These are phyloP conservation scores for Durusdinium trenchii DNA, from an alignment of 73 alveolate species.

Conservation along the genomic window DNA sequence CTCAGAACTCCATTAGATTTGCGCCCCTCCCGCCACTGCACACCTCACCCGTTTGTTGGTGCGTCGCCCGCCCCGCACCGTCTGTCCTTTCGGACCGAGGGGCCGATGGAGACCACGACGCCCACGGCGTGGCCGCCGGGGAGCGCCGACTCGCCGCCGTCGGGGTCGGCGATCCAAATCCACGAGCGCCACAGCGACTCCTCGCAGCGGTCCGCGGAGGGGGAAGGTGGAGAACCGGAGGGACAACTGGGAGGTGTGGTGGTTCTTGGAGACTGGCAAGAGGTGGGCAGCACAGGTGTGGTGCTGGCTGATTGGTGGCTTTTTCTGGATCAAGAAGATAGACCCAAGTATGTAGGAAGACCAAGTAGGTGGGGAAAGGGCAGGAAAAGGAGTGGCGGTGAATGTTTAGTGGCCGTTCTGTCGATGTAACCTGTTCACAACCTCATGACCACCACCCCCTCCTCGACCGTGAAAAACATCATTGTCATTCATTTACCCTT, in stretches of 20 bases:
- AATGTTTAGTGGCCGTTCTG: too few relatives aligned
- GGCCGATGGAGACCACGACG: constrained; percentile 83
- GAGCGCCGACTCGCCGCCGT: constrained; percentile 77
- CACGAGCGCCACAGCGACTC: constrained; percentile 85
- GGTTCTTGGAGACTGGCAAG: background rate
- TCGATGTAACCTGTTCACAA: too few relatives aligned
- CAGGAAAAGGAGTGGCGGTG: too few relatives aligned
- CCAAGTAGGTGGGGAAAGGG: too few relatives aligned
- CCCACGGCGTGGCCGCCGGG: constrained; percentile 91
- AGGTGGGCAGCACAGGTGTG: too few relatives aligned
- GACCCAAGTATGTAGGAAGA: background rate
- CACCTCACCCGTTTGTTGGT: too few relatives aligned
- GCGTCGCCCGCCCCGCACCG: background rate
- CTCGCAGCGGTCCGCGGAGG: background rate
- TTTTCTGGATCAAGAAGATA: background rate
- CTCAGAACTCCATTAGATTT: too few relatives aligned
- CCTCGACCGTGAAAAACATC: too few relatives aligned
- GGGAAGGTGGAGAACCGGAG: background rate
- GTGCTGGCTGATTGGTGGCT: background rate
- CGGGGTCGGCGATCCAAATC: constrained; percentile 94
- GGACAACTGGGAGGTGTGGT: background rate
- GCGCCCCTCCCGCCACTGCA: too few relatives aligned
- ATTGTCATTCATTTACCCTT: background rate
- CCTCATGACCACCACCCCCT: too few relatives aligned
- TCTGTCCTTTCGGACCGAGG: background rate